Evolutionary conservation across 345 rosid genomes (phyloP).

Genomic region (Dovyalis caffra): DNA sequence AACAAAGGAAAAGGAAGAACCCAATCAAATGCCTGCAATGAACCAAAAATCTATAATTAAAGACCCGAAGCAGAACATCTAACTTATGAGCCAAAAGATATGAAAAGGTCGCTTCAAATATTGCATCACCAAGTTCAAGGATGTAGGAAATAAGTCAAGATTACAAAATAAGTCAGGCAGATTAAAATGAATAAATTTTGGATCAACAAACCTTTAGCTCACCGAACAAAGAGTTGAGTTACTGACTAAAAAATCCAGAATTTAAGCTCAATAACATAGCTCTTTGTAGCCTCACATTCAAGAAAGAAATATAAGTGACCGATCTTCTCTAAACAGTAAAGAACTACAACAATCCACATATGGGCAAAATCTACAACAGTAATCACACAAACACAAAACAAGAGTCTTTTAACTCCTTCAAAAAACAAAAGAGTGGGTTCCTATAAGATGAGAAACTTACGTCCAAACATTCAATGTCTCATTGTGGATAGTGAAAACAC

Average conservation of each 20-base stretch:
- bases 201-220: no score
- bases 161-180: no score
- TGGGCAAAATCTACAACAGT: not conserved
- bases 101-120: no score
- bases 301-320: not conserved
- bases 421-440: not conserved
- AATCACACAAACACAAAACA: not conserved
- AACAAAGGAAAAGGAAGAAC: slow-evolving; percentile 87
- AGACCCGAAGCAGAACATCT: not conserved
- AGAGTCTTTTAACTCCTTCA: not conserved
- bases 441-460: slow-evolving; percentile 41
- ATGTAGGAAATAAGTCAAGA: no score
- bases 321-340: slow-evolving; percentile 4
- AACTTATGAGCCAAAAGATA: not conserved
- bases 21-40: slow-evolving; percentile 92
- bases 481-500: slow-evolving; percentile 81
- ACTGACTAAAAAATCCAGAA: not conserved
- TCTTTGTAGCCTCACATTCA: not conserved
- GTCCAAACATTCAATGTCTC: slow-evolving; percentile 98
- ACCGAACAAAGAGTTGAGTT: no score
- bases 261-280: no score
- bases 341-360: not conserved
- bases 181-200: no score
- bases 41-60: slow-evolving; percentile 1
- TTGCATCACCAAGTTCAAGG: no score